A percentile compares a stretch with the other conserved stretches of the same genome.
Conservation (phyloP, 179 eudicot species). For the Gypsophila paniculata region DNA sequence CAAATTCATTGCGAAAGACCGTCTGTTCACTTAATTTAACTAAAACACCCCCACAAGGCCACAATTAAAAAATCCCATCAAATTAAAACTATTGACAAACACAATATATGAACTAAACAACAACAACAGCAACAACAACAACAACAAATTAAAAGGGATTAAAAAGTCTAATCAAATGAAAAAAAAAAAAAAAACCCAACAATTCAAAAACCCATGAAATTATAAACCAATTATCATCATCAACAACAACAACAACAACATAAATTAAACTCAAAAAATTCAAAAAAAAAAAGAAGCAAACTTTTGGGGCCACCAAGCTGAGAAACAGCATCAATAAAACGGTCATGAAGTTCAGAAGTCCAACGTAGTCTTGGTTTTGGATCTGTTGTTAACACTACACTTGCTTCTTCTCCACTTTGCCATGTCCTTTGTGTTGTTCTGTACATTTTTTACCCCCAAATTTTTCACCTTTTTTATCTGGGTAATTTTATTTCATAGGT, state of each 20-base stretch:
- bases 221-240: no score
- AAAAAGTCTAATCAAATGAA: no score
- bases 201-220: no score
- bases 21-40: no score
- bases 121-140: background rate
- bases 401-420: constrained; percentile 24
- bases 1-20: no score
- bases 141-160: background rate
- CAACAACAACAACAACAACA: background rate
- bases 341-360: constrained; percentile 83
- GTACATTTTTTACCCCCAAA: background rate
- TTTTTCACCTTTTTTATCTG: background rate
- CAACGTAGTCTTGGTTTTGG: constrained; percentile 89
- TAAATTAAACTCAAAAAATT: background rate
- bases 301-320: constrained; percentile 95
- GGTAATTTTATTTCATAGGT: background rate
- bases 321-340: constrained; percentile 80
- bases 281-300: constrained; percentile 14
- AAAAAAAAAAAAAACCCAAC: no score
- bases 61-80: no score
- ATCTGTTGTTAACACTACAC: constrained; percentile 69
- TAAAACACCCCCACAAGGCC: no score
- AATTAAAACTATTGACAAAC: no score
- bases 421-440: background rate
- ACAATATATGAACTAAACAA: no score